Evolutionary conservation across 495 filamentous ascomycete genomes (phyloP), one percentile per base, ranked within the genome.

Genomic region (Lophiotrema nucula): DNA sequence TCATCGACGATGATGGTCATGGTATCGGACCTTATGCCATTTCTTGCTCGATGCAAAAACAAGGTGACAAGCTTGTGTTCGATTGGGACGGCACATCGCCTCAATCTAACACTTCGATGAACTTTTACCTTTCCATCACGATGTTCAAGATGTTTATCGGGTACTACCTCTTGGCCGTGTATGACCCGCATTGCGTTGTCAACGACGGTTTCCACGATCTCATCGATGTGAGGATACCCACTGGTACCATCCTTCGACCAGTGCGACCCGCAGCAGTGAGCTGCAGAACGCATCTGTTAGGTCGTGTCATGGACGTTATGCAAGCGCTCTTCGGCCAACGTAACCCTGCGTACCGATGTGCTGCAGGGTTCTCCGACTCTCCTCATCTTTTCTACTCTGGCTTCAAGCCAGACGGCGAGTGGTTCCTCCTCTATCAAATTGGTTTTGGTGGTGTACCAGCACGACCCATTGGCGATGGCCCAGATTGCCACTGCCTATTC

Each of bases 81-180:
- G 77, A 80, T 58, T 79, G 77, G 72, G 67, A 54, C 16, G 76
- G 76, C 2, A 77, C 76, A 2, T 74, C 72, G 12, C 78, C 77
- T 1, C 78, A 80, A 47, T 76, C 74, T 24, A 67, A 71, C 16
- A 73, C 72, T 35, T 73, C 74, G 26, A 79, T 80, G 67, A 79
- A 80, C 56, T 80, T 74, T 53, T 79, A 74, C 49, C 68, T 80
- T 0, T 76, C 68, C 12, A 72, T 75, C 43, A 77, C 76, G 12
- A 79, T 79, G 78, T 79, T 80, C 72, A 72, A 70, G 39, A 78
- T 80, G 74, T 77, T 80, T 39, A 73, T 79, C 45, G 76, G 75
- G 0, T 78, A 76, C 57, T 80, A 78, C 52, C 67, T 79, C 15
- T 71, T 79, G 21, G 73, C 75, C 3, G 76, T 77, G 0, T 76